Percentiles rank a stretch among this genome's conserved stretches.
Conservation (phyloP, 768 basidiomycete species). For the Daedalea quercina region DNA sequence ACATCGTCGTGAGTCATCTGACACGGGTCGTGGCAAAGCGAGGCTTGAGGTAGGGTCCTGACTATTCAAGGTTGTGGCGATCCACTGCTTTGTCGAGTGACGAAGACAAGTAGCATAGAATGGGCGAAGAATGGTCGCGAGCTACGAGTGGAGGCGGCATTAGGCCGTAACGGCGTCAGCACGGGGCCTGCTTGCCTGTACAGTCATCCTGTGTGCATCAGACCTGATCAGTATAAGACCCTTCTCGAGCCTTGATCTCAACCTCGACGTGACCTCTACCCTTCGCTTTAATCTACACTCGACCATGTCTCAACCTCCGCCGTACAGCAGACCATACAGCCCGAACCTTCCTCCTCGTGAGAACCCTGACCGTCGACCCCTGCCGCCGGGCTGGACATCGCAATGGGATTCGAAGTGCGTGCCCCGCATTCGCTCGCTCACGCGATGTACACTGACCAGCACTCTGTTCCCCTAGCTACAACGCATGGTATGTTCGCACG, state of each 20-base stretch:
- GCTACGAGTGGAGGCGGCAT: too few relatives aligned
- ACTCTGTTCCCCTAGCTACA: conserved; percentile 39
- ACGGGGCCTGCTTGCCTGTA: neutral
- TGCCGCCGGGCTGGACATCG: conserved; percentile 63
- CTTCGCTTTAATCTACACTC: neutral
- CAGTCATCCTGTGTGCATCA: neutral
- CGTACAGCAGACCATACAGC: conserved; percentile 4
- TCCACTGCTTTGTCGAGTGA: too few relatives aligned
- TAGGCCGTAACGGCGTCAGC: neutral
- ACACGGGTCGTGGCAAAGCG: too few relatives aligned
- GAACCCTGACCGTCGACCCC: conserved; percentile 42
- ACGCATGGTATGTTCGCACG: conserved; percentile 45
- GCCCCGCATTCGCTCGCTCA: conserved; percentile 9
- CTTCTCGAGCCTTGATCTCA: neutral
- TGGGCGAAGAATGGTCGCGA: too few relatives aligned
- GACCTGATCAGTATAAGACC: too few relatives aligned
- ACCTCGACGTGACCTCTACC: conserved; percentile 7
- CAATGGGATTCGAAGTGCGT: conserved; percentile 66
- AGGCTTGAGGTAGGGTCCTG: too few relatives aligned
- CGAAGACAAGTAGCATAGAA: too few relatives aligned
- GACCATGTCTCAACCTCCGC: conserved; percentile 2
- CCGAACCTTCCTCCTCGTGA: neutral
- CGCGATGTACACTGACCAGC: neutral
- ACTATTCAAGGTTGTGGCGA: too few relatives aligned
- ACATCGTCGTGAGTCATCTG: too few relatives aligned